A percentile compares a stretch with the other conserved stretches of the same genome.
Evolutionary conservation across 805 yeast species (phyloP).

Genomic region (Hyphopichia homilentoma): DNA sequence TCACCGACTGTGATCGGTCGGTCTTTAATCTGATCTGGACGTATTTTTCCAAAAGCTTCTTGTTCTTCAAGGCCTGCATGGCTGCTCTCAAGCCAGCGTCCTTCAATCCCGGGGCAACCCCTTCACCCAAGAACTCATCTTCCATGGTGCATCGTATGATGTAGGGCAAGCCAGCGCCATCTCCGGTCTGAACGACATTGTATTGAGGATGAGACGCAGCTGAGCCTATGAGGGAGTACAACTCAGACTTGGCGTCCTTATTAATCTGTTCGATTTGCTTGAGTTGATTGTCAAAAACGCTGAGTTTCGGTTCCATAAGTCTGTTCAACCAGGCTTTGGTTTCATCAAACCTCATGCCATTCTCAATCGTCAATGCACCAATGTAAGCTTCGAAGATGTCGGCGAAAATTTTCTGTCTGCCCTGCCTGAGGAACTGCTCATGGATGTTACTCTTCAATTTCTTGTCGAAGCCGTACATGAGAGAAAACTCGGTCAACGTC

Average conservation of each 20-base stretch:
- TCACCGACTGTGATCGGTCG: constrained; percentile 10
- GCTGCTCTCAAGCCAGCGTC: constrained; percentile 88
- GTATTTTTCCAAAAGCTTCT: constrained; percentile 58
- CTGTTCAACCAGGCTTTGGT: constrained; percentile 56
- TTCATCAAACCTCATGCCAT: constrained; percentile 41
- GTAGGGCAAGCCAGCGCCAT: constrained; percentile 48
- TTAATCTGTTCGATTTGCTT: constrained; percentile 41
- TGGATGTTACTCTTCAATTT: constrained; percentile 50
- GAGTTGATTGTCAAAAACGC: constrained; percentile 26
- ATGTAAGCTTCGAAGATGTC: constrained; percentile 93
- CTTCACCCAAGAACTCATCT: constrained; percentile 65
- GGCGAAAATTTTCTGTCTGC: constrained; percentile 70
- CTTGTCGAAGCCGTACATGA: constrained; percentile 61
- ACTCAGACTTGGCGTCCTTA: constrained; percentile 68
- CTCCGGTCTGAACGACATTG: constrained; percentile 41
- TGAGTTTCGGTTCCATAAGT: constrained; percentile 46
- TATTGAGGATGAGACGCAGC: constrained; percentile 65
- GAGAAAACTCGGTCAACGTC: constrained; percentile 66
- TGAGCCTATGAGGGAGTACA: constrained; percentile 77
- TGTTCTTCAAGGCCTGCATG: constrained; percentile 64
- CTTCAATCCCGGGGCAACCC: constrained; percentile 64
- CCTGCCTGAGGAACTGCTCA: constrained; percentile 41
- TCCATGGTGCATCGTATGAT: constrained; percentile 65
- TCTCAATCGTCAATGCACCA: constrained; percentile 74
- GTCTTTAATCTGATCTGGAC: constrained; percentile 44